These are phyloP conservation scores for Fimicolochytrium jonesii DNA, from an alignment of 192 early-diverging fungal species.

Conservation along the genomic window DNA sequence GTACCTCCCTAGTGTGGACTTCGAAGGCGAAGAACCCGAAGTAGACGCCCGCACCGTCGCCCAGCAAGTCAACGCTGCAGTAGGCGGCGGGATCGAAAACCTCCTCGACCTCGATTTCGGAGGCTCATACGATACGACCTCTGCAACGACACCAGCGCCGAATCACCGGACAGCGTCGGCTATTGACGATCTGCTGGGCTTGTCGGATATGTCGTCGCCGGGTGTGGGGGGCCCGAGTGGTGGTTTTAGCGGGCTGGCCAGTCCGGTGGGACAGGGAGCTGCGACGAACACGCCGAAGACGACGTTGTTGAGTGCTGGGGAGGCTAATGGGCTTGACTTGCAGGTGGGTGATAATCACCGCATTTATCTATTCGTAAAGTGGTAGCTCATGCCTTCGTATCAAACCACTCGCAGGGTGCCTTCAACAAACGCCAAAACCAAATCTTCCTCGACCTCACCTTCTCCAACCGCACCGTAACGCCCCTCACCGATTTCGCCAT, in stretches of 20 bases:
- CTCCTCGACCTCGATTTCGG: constrained; percentile 71
- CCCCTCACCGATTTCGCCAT: constrained; percentile 54
- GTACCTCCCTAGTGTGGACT: no score
- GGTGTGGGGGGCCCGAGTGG: no score
- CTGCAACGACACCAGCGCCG: constrained; percentile 1
- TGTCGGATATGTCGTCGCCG: constrained; percentile 35
- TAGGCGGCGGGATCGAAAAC: constrained; percentile 59
- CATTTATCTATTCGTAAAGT: no score
- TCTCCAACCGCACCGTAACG: constrained; percentile 32
- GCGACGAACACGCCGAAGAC: constrained; percentile 12
- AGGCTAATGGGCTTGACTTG: constrained; percentile 38
- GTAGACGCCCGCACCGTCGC: constrained; percentile 24
- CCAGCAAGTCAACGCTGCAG: constrained; percentile 29
- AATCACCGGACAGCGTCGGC: constrained; percentile 1
- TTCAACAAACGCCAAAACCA: constrained; percentile 26
- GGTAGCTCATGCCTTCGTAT: no score
- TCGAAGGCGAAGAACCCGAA: constrained; percentile 41
- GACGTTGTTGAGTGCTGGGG: constrained; percentile 24
- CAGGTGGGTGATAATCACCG: no score
- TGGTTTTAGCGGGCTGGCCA: background rate
- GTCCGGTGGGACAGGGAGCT: no score
- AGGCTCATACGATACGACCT: constrained; percentile 18
- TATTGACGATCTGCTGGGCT: constrained; percentile 47
- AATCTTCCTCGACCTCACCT: constrained; percentile 37
- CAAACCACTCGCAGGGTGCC: constrained; percentile 13